These are phyloP conservation scores for Ogataea nitratoaversa DNA, from an alignment of 805 yeast genomes.

Conservation along the genomic window DNA sequence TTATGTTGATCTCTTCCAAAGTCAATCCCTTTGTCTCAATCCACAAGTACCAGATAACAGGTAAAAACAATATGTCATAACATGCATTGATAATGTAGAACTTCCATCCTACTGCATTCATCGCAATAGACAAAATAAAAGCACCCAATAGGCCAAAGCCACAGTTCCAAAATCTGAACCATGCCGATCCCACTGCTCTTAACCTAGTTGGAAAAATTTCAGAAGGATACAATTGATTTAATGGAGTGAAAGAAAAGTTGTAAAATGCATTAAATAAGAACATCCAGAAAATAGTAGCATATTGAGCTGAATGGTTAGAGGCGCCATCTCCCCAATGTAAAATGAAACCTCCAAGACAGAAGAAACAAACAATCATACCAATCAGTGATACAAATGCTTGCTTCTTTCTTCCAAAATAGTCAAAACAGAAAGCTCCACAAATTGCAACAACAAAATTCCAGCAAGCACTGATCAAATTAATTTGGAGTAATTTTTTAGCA, in stretches of 20 bases:
- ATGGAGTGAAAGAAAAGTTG: slow-evolving; percentile 40
- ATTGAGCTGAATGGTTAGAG: slow-evolving; percentile 23
- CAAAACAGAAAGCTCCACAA: slow-evolving; percentile 17
- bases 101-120: slow-evolving; percentile 35
- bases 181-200: slow-evolving; percentile 20
- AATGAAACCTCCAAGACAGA: slow-evolving; percentile 20
- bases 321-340: slow-evolving; percentile 7
- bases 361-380: slow-evolving; percentile 19
- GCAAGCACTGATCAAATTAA: slow-evolving; percentile 19
- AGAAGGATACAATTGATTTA: slow-evolving; percentile 43
- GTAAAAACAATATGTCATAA: slow-evolving; percentile 24
- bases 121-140: slow-evolving; percentile 32
- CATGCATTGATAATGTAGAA: slow-evolving; percentile 24
- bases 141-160: slow-evolving; percentile 28
- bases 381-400: slow-evolving; percentile 11
- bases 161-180: slow-evolving; percentile 8
- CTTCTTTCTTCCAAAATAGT: slow-evolving; percentile 15
- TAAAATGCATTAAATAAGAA: slow-evolving; percentile 42
- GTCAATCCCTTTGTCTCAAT: slow-evolving; percentile 37
- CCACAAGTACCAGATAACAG: slow-evolving; percentile 10
- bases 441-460: slow-evolving; percentile 18
- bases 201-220: slow-evolving; percentile 34
- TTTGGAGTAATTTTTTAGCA: slow-evolving; percentile 16
- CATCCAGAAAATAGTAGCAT: slow-evolving; percentile 39
- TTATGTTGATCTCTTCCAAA: slow-evolving; percentile 48